Base-by-base conservation (phyloP, 192 early-diverging fungal genomes). In the Gigaspora rosea region DNA sequence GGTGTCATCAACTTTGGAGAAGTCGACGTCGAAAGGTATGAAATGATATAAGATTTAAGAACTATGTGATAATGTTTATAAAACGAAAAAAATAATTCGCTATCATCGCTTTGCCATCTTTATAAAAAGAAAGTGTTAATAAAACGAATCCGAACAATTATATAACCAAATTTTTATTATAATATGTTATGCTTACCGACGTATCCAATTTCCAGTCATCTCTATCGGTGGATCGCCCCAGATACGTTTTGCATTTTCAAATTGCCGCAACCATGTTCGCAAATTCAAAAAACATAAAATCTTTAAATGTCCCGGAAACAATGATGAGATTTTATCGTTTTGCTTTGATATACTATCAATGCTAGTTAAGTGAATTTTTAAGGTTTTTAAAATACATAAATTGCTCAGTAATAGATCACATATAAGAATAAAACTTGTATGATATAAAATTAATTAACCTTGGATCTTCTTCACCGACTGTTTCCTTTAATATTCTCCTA, bases 41-140 rank as follows among this genome's bases (percentile, higher is more conserved):
- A 58, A 1, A 70, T 65, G 11, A 87, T 50, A 49, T 85, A 85
- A 6, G 78, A 75, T 71, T 81, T 70, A 16, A 87, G 80, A 12
- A 81, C 81, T 11, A 84, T 59, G 51, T 87, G 84, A 61, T 87
- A 87, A 65, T 87, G 84, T 12, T 83, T 78, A 57, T 85, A 87
- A 77, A 87, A 87, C 48, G 84, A 79, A 78, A 87, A 87, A 76
- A 87, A 87, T 15, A 87, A 74, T 57, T 87, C 86, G 49, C 84
- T 85, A 22, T 87, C 86, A 18, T 87, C 86, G 61, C 83, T 84
- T 63, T 85, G 86, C 86, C 86, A 87, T 61, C 81, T 49, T 2
- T 66, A 47, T 51, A 49, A 52, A 46, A 47, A 13, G 16, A 52
- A 33, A 35, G 16, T 50, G 49, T 12, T 11, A 6, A 71, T 22